Evolutionary conservation across 2,329 filamentous ascomycete genomes (phyloP), one percentile per base, ranked within the genome.

Genomic region (Sclerotinia minor): DNA sequence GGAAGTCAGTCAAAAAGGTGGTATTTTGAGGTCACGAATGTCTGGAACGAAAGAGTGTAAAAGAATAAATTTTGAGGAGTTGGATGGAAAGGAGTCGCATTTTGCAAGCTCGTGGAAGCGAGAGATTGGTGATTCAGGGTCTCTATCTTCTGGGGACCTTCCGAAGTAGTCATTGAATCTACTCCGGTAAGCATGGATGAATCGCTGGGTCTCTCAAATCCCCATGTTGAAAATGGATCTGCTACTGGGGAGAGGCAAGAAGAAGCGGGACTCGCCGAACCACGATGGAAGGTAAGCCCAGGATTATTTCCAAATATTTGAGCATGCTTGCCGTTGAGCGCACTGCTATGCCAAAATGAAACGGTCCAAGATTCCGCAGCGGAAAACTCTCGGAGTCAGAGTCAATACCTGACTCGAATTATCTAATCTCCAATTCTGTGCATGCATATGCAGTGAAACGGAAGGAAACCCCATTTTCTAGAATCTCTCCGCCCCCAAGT

Each of bases 361-460:
- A 9, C 15, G 9, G 21, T 32, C 13, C 21, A 8, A 49, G 38
- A 26, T 38, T 24, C 50, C 17, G 8, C 8, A 41, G 45, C 45
- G 1, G 29, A 5, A n/a, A 41, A 19, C 11, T 38, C 9, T 50
- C 45, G 59, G 21, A 50, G 45, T 26, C 7, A 38, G 13, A 38
- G 15, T 50, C n/a, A 24, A 38, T 5, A 7, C 29, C 13, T 41
- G 9, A 15, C 24, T 50, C 32, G 5, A 61, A 21, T 17, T 15
- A 7, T 50, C 32, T 26, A 41, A 47, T 45, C 19, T 29, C 11
- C n/a, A 53, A 32, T 44, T 64, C 19, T 19, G 35, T 49, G 26
- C 26, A 54, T 63, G 29, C 47, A 63, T 63, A 67, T 63, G 59
- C 32, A 67, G 38, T 67, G 57, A 63, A 63, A 63, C 57, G 21